These are phyloP conservation scores for Neurospora cerealis DNA, from an alignment of 495 filamentous ascomycete genomes.

Conservation along the genomic window DNA sequence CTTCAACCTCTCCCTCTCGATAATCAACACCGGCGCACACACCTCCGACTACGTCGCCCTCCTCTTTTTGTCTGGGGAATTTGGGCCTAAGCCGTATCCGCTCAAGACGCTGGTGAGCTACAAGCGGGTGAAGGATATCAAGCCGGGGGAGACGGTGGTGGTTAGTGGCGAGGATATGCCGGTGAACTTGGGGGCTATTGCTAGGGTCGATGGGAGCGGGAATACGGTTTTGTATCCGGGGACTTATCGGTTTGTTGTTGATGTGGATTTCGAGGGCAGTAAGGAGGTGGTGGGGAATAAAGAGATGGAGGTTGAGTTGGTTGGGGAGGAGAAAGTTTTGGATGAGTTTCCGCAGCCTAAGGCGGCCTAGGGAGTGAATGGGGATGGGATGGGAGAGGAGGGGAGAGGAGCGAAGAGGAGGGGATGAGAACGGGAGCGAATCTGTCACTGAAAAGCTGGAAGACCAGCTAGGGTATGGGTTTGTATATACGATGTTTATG, in stretches of 20 bases:
- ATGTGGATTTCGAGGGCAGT: slow-evolving; percentile 50
- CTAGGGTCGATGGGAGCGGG: slow-evolving; percentile 42
- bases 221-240: slow-evolving; percentile 52
- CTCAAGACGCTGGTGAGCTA: slow-evolving; percentile 51
- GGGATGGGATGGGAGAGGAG: neutral
- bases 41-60: slow-evolving; percentile 48
- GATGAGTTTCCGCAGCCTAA: slow-evolving; percentile 35
- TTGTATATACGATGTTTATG: neutral
- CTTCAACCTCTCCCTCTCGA: slow-evolving; percentile 14
- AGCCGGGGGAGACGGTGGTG: slow-evolving; percentile 24
- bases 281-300: slow-evolving; percentile 8
- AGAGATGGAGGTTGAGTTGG: slow-evolving; percentile 28
- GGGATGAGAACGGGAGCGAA: no score
- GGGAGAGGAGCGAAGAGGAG: neutral
- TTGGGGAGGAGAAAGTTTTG: slow-evolving; percentile 30
- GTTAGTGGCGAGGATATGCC: slow-evolving; percentile 42
- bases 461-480: neutral
- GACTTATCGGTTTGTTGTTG: slow-evolving; percentile 37
- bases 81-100: slow-evolving; percentile 47
- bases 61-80: slow-evolving; percentile 38
- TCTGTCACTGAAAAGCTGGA: neutral
- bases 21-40: slow-evolving; percentile 38
- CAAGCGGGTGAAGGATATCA: slow-evolving; percentile 37
- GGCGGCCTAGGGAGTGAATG: neutral
- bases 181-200: slow-evolving; percentile 29